phyloP scores from a whole-genome alignment of 768 basidiomycete genomes.

The Suillus hirtellus region DNA sequence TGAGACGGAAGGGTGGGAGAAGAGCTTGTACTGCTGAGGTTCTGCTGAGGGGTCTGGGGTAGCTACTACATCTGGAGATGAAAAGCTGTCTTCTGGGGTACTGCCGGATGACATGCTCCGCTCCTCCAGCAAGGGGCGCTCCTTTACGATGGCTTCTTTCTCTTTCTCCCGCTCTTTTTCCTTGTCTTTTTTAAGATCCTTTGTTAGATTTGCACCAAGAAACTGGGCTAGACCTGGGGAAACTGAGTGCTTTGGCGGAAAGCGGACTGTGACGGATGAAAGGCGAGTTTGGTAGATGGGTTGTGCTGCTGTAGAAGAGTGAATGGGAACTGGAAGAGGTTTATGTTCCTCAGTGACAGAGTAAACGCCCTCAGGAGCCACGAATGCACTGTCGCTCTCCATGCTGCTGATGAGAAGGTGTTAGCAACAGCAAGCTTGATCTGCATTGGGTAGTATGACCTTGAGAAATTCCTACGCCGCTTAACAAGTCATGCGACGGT shows the following conservation, averaged over 20 bases:
- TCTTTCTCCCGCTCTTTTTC: constrained; percentile 38
- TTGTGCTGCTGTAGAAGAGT: constrained; percentile 32
- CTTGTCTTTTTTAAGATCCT: constrained; percentile 63
- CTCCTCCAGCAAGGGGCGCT: constrained; percentile 48
- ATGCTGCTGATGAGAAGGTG: constrained; percentile 35
- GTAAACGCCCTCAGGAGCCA: constrained; percentile 89
- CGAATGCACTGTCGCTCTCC: constrained; percentile 84
- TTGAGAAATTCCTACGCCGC: constrained; percentile 2
- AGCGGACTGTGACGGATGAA: constrained; percentile 61
- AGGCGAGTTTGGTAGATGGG: constrained; percentile 59
- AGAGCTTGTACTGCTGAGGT: constrained; percentile 52
- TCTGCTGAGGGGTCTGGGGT: constrained; percentile 35
- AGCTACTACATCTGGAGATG: constrained; percentile 39
- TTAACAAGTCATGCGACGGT: too few relatives aligned
- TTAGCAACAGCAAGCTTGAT: not conserved
- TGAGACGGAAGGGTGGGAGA: constrained; percentile 50
- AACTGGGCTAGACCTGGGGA: constrained; percentile 67
- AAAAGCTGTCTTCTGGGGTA: constrained; percentile 59
- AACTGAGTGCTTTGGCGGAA: constrained; percentile 55
- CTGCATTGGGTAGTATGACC: constrained; percentile 2
- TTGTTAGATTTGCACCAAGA: constrained; percentile 57
- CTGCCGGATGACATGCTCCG: constrained; percentile 83
- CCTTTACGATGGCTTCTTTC: constrained; percentile 41
- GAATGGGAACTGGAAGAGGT: constrained; percentile 48
- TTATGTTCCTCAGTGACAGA: constrained; percentile 86